Conservation (phyloP, 345 rosid genomes). For the Ceriops decandra region DNA sequence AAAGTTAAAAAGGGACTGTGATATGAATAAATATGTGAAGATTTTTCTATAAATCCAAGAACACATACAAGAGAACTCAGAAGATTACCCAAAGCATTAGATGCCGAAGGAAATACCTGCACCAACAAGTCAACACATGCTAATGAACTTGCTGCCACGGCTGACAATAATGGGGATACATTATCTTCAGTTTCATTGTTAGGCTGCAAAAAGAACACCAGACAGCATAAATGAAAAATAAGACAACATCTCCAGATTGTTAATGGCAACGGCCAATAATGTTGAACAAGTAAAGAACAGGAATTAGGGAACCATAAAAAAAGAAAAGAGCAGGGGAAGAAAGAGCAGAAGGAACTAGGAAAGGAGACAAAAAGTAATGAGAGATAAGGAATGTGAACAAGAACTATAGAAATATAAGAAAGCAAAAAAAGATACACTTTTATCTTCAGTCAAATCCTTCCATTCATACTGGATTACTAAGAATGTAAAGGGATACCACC, state of each 20-base stretch:
- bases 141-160: constrained; percentile 88
- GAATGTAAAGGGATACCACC: no score
- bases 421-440: no score
- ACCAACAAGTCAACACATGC: constrained; percentile 66
- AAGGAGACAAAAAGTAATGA: neutral
- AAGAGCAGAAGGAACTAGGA: neutral
- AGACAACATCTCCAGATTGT: neutral
- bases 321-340: neutral
- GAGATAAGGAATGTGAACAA: neutral
- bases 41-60: neutral
- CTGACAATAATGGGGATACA: constrained; percentile 77
- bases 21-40: neutral
- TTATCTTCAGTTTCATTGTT: constrained; percentile 82
- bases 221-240: neutral
- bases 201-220: constrained; percentile 52
- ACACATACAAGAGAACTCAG: neutral
- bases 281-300: neutral
- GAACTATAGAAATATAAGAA: neutral
- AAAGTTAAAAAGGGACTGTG: neutral
- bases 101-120: constrained; percentile 46
- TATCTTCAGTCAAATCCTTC: no score
- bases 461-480: no score
- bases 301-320: neutral
- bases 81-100: neutral
- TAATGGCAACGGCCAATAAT: neutral